Base-by-base conservation (phyloP, 2,329 filamentous ascomycete genomes). In the Microdochium paspali region DNA sequence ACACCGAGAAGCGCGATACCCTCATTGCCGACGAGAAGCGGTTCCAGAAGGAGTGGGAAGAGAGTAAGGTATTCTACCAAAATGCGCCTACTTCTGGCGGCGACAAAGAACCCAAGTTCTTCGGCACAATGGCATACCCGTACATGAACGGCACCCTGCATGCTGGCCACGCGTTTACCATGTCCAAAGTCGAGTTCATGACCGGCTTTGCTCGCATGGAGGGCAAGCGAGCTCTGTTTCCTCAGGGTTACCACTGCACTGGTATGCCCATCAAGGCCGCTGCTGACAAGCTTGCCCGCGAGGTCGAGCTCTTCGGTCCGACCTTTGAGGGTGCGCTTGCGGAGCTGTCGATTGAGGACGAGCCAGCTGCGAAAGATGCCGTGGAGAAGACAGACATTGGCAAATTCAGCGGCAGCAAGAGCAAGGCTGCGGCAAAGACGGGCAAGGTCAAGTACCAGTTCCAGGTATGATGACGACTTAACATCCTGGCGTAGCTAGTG, bases 231-330 rank as follows among this genome's bases (percentile, higher is more conserved):
- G 77, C 84, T 49, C 74, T 97, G 46, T 96, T 93, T 65, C 93
- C 93, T 49, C 84, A 93, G 61, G 93, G 91, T 26, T 98, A 90
- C 72, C 93, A 98, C 74, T 89, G 86, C 70, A 97, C 91, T 0
- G 93, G 93, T 58, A 94, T 98, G 85, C 90, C 90, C 43, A 98
- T 98, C 74, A 96, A 96, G 70, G 90, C 93, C 5, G 94, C 88
- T 60, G 90, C 93, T 47, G 91, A 98, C 73, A 97, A 97, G 74
- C 80, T 98, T 43, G 82, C 85, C 50, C 82, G 88, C 52, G 93
- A 98, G 69, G 84, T 97, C 48, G 82, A 87, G 67, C 74, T 85
- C 70, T 98, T 97, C 60, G 93, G 93, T 21, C 71, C 85, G 62
- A 82, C 90, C 60, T 97, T 97, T 53, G 84, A 90, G 60, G 73